phyloP scores from a whole-genome alignment of 352 stramenopile genomes.

The Phytophthora pluvialis region DNA sequence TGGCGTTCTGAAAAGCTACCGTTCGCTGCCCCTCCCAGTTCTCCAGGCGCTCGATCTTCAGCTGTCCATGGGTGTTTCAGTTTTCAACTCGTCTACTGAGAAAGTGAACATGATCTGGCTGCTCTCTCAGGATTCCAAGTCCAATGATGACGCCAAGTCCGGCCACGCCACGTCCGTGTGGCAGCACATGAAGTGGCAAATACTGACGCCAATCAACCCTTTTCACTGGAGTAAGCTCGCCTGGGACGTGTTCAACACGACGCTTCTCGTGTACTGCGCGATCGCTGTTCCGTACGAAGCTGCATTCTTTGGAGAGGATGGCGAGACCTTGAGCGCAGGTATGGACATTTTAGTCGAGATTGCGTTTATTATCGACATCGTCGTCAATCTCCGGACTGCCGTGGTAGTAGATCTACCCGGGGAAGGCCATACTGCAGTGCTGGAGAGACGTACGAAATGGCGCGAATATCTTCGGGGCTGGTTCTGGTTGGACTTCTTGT shows the following conservation, averaged over 20 bases:
- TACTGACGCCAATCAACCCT: conserved; percentile 51
- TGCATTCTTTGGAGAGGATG: conserved; percentile 52
- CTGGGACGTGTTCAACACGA: conserved; percentile 59
- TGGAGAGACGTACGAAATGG: conserved; percentile 36
- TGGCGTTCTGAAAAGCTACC: conserved; percentile 64
- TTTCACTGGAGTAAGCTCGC: conserved; percentile 53
- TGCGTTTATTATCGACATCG: conserved; percentile 60
- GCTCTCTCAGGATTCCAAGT: conserved; percentile 44
- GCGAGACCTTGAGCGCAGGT: conserved; percentile 21
- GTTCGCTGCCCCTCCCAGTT: conserved; percentile 61
- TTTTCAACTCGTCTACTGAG: conserved; percentile 76
- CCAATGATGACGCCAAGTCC: conserved; percentile 7
- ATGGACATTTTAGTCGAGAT: conserved; percentile 57
- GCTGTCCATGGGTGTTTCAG: conserved; percentile 76
- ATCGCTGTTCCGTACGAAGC: conserved; percentile 71
- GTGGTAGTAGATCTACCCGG: conserved; percentile 42
- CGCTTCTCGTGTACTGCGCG: conserved; percentile 59
- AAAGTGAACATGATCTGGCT: conserved; percentile 76
- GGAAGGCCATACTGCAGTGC: conserved; percentile 45
- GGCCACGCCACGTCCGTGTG: conserved; percentile 12
- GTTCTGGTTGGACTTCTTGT: conserved; percentile 78
- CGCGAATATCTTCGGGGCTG: conserved; percentile 65
- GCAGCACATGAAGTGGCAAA: conserved; percentile 35
- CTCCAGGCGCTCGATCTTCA: conserved; percentile 71
- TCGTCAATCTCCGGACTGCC: conserved; percentile 62